Base-by-base conservation (phyloP, 306 rosid genomes). In the Vigna angularis region DNA sequence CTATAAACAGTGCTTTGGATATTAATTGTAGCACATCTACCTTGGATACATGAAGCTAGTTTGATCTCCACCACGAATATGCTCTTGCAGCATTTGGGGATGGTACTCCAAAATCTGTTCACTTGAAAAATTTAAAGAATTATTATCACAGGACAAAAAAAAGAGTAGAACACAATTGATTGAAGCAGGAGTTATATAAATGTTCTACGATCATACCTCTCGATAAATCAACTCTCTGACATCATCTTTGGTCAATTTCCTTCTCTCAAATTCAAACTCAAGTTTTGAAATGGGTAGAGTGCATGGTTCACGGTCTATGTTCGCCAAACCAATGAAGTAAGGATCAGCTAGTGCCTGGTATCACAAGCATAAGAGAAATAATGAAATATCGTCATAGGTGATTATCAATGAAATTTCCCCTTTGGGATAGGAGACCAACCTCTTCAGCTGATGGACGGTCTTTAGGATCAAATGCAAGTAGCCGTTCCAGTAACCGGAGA, bases 21-120 rank as follows among this genome's bases (percentile, higher is more conserved):
- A 36, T 36, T 6, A 36, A 36, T 36, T 42, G 45, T 13, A 50
- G 83, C 65, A 45, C 50, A 44, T 63, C 81, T 78, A 96, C 99
- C 98, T 96, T 47, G 99, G 99, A 85, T 96, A 96, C 98, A 96
- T 93, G 85, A 96, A 96, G 74, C 98, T 93, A 68, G 97, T 93
- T 82, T 93, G 94, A 17, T 93, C 98, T 86, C 99, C 98, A 64
- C 97, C 96, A 48, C 87, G 87, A 66, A 96, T 93, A 88, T 93
- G 89, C 78, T 96, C 99, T 75, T 93, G 90, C 63, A 93, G 91
- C 99, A 96, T 93, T 79, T 96, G 98, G 7, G 98, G 98, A 83
- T 96, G 98, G 86, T 96, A 96, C 94, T 96, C 99, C 85, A 96
- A 84, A 85, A 96, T 96, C 98, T 96, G 94, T 84, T 86, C 38